Evolutionary conservation across 441 rosid genomes (phyloP).

Genomic region (Biscutella auriculata): DNA sequence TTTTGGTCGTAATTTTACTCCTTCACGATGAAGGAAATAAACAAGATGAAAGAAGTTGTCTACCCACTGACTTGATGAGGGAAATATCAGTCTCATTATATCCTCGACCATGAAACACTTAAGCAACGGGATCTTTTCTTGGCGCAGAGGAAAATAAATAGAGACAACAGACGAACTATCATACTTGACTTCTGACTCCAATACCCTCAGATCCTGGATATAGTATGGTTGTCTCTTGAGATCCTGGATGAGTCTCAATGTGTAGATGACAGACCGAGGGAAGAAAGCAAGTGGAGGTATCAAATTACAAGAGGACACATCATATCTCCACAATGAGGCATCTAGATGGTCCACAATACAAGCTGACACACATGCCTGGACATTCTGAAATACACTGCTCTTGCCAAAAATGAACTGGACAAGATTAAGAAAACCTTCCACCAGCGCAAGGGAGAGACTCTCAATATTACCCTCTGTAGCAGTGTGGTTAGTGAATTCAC

Average conservation of each 20-base stretch:
- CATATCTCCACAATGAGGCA: conserved; percentile 71
- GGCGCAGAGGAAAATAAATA: conserved; percentile 41
- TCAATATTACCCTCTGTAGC: conserved; percentile 71
- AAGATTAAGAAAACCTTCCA: conserved; percentile 88
- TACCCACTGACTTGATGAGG: conserved; percentile 78
- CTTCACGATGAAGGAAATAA: conserved; percentile 72
- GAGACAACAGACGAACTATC: conserved; percentile 30
- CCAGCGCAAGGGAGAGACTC: conserved; percentile 49
- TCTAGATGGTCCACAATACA: conserved; percentile 65
- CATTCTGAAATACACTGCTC: conserved; percentile 51
- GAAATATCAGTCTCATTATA: conserved; percentile 54
- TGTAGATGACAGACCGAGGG: conserved; percentile 61
- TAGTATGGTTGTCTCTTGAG: conserved; percentile 50
- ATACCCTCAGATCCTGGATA: conserved; percentile 42
- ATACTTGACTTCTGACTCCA: conserved; percentile 31
- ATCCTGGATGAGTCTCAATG: conserved; percentile 68
- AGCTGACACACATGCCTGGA: conserved; percentile 72
- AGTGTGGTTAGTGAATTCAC: conserved; percentile 60
- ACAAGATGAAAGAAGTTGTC: conserved; percentile 69
- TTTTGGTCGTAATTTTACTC: conserved; percentile 64
- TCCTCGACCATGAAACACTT: conserved; percentile 59
- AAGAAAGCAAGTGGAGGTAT: conserved; percentile 68
- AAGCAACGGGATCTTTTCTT: conserved; percentile 61
- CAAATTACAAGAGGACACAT: conserved; percentile 37
- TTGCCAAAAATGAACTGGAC: conserved; percentile 65